These are phyloP conservation scores for Ophiostoma piceae DNA, from an alignment of 2,329 filamentous ascomycete genomes.

Conservation along the genomic window DNA sequence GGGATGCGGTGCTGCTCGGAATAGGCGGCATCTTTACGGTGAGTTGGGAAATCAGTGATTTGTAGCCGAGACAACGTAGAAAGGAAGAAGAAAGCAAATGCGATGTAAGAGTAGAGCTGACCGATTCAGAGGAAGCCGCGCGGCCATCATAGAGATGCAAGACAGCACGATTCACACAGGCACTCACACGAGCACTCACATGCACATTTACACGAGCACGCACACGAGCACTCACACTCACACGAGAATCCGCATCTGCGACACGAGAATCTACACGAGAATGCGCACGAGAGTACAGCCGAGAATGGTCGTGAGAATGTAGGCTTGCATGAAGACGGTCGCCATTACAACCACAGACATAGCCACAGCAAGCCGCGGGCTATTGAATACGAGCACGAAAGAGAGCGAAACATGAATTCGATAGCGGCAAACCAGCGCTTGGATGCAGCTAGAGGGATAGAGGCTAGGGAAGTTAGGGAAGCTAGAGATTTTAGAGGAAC, in stretches of 20 bases:
- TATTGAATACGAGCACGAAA: conserved; percentile 1
- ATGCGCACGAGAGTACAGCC: neutral
- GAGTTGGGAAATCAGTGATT: neutral
- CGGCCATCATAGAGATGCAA: neutral
- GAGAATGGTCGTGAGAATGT: neutral
- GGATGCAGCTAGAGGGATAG: neutral
- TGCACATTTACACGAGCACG: neutral
- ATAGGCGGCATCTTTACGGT: conserved; percentile 26
- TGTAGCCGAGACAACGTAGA: neutral
- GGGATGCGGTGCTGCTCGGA: conserved; percentile 28
- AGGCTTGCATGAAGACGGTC: conserved; percentile 1
- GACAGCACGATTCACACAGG: neutral
- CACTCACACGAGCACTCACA: neutral
- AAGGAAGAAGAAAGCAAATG: neutral
- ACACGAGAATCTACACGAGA: neutral
- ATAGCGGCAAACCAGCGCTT: neutral
- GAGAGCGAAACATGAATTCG: neutral
- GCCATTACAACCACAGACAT: neutral
- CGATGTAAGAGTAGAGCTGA: neutral
- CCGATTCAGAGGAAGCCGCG: neutral
- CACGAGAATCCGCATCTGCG: neutral
- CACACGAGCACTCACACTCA: neutral
- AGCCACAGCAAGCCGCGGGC: neutral
- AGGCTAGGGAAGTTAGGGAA: neutral
- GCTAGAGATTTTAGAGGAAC: neutral